These are phyloP conservation scores for Microstegium vimineum DNA, from an alignment of 176 grass and related monocot species.

Conservation along the genomic window DNA sequence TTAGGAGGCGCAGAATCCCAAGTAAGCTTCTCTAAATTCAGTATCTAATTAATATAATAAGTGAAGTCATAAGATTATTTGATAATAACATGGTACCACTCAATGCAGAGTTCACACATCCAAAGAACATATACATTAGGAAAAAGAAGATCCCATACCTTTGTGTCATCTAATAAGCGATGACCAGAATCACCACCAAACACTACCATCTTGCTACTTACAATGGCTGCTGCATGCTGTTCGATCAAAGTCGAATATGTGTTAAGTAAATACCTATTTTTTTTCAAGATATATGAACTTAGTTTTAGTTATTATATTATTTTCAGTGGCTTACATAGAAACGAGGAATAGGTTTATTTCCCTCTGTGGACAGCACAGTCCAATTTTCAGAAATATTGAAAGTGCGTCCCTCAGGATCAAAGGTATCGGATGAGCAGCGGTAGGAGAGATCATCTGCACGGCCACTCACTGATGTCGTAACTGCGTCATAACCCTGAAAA, in stretches of 20 bases:
- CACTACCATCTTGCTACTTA: conserved; percentile 94
- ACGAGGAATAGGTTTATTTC: conserved; percentile 68
- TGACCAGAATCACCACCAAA: conserved; percentile 81
- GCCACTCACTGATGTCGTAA: conserved; percentile 61
- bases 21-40: conserved; percentile 85
- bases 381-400: conserved; percentile 71
- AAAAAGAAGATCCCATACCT: conserved; percentile 38
- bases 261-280: neutral
- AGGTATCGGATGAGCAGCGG: conserved; percentile 49
- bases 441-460: conserved; percentile 44
- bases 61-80: neutral
- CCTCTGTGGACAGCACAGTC: conserved; percentile 66
- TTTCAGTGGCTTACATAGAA: conserved; percentile 62
- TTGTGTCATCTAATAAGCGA: conserved; percentile 77
- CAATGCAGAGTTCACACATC: neutral
- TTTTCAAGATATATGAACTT: neutral
- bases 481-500: conserved; percentile 49
- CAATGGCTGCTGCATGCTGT: conserved; percentile 85
- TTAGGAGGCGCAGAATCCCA: conserved; percentile 60
- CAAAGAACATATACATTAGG: neutral
- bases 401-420: conserved; percentile 37
- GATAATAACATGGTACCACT: conserved; percentile 17
- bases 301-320: conserved; percentile 9
- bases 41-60: conserved; percentile 54
- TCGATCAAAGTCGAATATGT: conserved; percentile 2